A percentile compares a stretch with the other conserved stretches of the same genome.
Conservation (phyloP, 805 yeast genomes). For the Metschnikowia cerradonensis region DNA sequence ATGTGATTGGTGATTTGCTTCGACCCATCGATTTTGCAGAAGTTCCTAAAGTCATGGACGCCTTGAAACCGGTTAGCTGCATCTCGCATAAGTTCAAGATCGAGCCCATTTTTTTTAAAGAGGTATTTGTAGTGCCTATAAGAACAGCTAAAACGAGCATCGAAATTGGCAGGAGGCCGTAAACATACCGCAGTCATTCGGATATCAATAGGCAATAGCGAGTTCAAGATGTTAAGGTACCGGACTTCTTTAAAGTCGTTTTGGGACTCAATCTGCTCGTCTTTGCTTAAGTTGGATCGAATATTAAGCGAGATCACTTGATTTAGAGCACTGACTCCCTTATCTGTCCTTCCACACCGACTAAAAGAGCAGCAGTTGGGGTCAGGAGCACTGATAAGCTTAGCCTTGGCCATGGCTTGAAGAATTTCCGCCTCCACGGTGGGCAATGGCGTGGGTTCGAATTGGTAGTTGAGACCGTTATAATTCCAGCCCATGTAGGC, state of each 20-base stretch:
- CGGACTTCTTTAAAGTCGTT: slow-evolving; percentile 70
- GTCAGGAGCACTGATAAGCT: slow-evolving; percentile 56
- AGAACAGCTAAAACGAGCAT: slow-evolving; percentile 90
- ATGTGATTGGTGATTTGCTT: slow-evolving; percentile 80
- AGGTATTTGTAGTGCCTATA: slow-evolving; percentile 82
- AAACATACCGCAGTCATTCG: slow-evolving; percentile 77
- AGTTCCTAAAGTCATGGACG: slow-evolving; percentile 86
- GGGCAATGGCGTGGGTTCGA: slow-evolving; percentile 69
- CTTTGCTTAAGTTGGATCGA: slow-evolving; percentile 60
- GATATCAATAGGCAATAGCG: slow-evolving; percentile 75
- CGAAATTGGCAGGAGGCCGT: slow-evolving; percentile 77
- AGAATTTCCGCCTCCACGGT: slow-evolving; percentile 81
- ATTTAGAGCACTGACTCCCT: slow-evolving; percentile 95
- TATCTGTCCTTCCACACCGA: slow-evolving; percentile 92
- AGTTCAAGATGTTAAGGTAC: slow-evolving; percentile 71
- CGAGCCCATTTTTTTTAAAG: slow-evolving; percentile 55
- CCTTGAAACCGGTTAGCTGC: slow-evolving; percentile 69
- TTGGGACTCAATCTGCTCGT: slow-evolving; percentile 54
- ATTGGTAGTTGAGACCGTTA: slow-evolving; percentile 83
- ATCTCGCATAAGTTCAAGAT: slow-evolving; percentile 60
- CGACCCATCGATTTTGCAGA: slow-evolving; percentile 90
- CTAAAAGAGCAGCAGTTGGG: slow-evolving; percentile 69
- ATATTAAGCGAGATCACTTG: slow-evolving; percentile 83
- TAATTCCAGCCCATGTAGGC: slow-evolving; percentile 94
- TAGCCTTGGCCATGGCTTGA: slow-evolving; percentile 65